Conservation (phyloP, 306 rosid genomes). For the Dalbergia oliveri region DNA sequence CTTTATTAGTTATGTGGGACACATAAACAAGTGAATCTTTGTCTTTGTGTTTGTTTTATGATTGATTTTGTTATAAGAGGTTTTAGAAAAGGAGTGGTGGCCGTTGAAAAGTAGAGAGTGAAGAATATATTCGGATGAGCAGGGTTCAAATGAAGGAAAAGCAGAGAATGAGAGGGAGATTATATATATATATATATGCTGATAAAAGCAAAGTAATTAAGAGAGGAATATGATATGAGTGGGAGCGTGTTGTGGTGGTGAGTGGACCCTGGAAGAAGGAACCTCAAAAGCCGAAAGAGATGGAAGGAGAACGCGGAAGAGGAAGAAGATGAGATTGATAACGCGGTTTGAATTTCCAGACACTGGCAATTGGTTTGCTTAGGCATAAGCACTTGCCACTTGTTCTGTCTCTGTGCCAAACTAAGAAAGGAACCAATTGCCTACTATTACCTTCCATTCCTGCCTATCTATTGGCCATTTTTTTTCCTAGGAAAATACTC, state of each 20-base stretch:
- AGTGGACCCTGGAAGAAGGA: conserved; percentile 38
- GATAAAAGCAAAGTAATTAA: background rate
- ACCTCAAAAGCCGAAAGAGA: conserved; percentile 6
- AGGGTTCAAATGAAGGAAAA: conserved; percentile 26
- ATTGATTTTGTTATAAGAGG: background rate
- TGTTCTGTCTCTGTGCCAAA: background rate
- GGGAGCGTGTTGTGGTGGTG: background rate
- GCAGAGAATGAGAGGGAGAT: background rate
- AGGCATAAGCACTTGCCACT: background rate
- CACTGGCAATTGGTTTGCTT: conserved; percentile 1
- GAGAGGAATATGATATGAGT: conserved; percentile 16
- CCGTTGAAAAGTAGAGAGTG: conserved; percentile 44
- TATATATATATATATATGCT: background rate
- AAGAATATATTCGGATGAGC: conserved; percentile 39
- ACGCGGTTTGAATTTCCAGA: conserved; percentile 43
- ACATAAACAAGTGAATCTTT: background rate
- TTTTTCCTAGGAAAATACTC: background rate
- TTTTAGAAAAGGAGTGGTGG: conserved; percentile 21
- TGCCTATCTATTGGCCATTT: conserved; percentile 8
- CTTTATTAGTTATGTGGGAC: background rate
- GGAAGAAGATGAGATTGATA: background rate
- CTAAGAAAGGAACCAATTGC: background rate
- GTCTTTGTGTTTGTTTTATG: background rate
- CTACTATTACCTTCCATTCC: background rate
- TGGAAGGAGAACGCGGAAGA: background rate